A percentile compares a stretch with the other conserved stretches of the same genome.
phyloP scores from a whole-genome alignment of 768 basidiomycete genomes.

The Kwoniella dendrophila region DNA sequence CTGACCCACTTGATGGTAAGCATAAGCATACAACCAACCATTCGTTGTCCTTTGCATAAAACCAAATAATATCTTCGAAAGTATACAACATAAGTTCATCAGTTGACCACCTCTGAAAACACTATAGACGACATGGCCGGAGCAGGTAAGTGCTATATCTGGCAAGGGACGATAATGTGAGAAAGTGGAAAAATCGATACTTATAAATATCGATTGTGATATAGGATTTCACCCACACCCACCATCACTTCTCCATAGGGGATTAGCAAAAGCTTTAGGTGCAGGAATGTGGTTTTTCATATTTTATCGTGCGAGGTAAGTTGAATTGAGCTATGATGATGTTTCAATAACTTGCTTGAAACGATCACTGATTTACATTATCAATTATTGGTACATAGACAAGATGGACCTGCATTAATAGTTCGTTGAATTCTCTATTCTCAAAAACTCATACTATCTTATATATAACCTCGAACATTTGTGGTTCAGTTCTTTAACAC shows the following conservation, averaged over 20 bases:
- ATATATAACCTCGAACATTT: no score
- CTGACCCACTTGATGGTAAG: not conserved
- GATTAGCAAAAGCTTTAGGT: constrained; percentile 81
- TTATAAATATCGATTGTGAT: not conserved
- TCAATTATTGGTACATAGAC: constrained; percentile 59
- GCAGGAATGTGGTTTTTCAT: constrained; percentile 99
- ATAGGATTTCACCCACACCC: constrained; percentile 84
- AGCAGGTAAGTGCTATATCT: constrained; percentile 28
- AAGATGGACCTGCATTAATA: constrained; percentile 75
- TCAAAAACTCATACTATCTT: not conserved
- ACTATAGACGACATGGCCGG: constrained; percentile 34
- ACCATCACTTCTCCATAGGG: constrained; percentile 72
- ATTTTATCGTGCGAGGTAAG: constrained; percentile 90
- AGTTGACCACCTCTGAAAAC: no score
- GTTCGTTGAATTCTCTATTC: constrained; percentile 57
- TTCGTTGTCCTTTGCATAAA: constrained; percentile 1
- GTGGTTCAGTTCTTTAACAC: no score
- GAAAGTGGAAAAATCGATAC: no score
- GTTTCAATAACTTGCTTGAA: not conserved
- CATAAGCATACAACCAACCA: constrained; percentile 3
- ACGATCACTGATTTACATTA: constrained; percentile 9
- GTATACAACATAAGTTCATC: no score
- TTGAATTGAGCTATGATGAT: constrained; percentile 28
- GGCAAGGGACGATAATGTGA: not conserved
- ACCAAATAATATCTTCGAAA: no score